These are phyloP conservation scores for Echinosophora koreensis DNA, from an alignment of 306 rosid species.

Conservation along the genomic window DNA sequence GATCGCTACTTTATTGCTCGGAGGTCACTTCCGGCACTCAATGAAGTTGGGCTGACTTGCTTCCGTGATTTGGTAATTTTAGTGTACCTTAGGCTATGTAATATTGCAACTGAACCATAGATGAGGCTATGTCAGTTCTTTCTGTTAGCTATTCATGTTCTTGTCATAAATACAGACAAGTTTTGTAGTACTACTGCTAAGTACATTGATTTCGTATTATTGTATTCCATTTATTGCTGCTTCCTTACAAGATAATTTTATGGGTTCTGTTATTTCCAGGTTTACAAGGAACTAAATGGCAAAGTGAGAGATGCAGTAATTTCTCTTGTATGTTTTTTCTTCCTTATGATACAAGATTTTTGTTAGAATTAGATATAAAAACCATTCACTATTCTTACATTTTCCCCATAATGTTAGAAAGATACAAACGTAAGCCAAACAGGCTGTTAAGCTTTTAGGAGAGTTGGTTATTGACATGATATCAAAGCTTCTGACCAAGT, in stretches of 20 bases:
- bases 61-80: slow-evolving; percentile 74
- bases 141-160: slow-evolving; percentile 1
- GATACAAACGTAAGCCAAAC: no score
- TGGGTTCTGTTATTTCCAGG: slow-evolving; percentile 58
- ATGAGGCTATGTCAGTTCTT: slow-evolving; percentile 20
- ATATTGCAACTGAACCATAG: slow-evolving; percentile 25
- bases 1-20: slow-evolving; percentile 80
- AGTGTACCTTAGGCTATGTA: slow-evolving; percentile 11
- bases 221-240: slow-evolving; percentile 20
- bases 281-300: slow-evolving; percentile 74
- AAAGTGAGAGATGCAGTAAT: slow-evolving; percentile 91
- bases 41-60: slow-evolving; percentile 80
- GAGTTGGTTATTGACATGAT: no score
- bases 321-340: slow-evolving; percentile 62
- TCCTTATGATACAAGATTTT: neutral
- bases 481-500: no score
- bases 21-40: slow-evolving; percentile 75
- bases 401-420: no score
- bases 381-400: no score
- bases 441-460: no score
- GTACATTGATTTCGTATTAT: neutral
- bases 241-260: slow-evolving; percentile 20
- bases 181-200: slow-evolving; percentile 31
- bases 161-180: neutral
- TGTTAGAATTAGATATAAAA: no score